Conservation (phyloP, 805 yeast species). For the Peterozyma toletana region DNA sequence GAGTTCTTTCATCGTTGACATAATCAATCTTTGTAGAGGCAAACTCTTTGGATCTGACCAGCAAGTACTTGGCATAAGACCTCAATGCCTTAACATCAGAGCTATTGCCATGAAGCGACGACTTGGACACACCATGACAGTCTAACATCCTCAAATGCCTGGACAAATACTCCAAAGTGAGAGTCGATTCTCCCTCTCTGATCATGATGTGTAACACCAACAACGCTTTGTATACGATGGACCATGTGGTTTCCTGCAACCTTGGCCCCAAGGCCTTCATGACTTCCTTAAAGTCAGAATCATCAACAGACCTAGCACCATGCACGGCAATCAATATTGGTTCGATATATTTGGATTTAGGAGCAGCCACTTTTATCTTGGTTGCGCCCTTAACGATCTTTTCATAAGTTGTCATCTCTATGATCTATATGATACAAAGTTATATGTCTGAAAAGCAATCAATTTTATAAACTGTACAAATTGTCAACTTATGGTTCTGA, state of each 20-base stretch:
- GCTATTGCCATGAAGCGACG: slow-evolving; percentile 21
- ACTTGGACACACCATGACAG: slow-evolving; percentile 27
- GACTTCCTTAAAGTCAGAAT: slow-evolving; percentile 57
- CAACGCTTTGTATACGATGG: slow-evolving; percentile 79
- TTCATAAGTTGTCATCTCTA: slow-evolving; percentile 54
- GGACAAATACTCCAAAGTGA: slow-evolving; percentile 63
- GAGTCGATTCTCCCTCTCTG: slow-evolving; percentile 81
- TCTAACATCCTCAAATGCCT: slow-evolving; percentile 56
- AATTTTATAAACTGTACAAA: no score
- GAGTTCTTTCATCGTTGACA: slow-evolving; percentile 59
- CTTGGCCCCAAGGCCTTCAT: slow-evolving; percentile 58
- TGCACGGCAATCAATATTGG: slow-evolving; percentile 76
- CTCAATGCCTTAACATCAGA: slow-evolving; percentile 50
- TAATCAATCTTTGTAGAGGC: slow-evolving; percentile 63
- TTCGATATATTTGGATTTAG: slow-evolving; percentile 92
- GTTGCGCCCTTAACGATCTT: slow-evolving; percentile 78
- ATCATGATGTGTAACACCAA: slow-evolving; percentile 86
- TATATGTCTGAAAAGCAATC: no score
- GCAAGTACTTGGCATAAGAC: slow-evolving; percentile 67
- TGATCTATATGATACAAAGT: no score
- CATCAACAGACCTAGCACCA: slow-evolving; percentile 27
- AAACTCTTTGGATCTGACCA: slow-evolving; percentile 62
- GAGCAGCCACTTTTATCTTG: slow-evolving; percentile 85
- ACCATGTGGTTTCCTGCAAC: slow-evolving; percentile 80
- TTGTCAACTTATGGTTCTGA: no score